Conservation (phyloP, 805 yeast genomes). For the Barnettozyma botsteinii region DNA sequence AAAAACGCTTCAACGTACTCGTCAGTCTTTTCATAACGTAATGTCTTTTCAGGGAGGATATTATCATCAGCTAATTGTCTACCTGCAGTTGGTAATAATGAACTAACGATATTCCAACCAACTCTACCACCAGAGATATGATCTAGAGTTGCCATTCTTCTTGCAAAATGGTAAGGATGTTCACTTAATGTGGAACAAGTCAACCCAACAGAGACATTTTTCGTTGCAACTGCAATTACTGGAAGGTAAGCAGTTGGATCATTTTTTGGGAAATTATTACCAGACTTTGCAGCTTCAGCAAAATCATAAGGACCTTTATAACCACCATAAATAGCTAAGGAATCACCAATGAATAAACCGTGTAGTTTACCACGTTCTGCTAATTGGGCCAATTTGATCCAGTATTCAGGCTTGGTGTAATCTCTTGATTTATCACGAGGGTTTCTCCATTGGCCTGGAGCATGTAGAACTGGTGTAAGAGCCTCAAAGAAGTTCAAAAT, state of each 20-base stretch:
- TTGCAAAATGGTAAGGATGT: conserved; percentile 40
- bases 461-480: conserved; percentile 23
- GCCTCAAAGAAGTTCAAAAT: conserved; percentile 24
- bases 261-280: conserved; percentile 32
- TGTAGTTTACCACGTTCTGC: conserved; percentile 37
- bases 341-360: conserved; percentile 36
- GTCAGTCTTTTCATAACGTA: conserved; percentile 39
- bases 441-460: conserved; percentile 26
- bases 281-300: conserved; percentile 31
- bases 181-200: conserved; percentile 43
- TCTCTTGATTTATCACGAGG: conserved; percentile 23
- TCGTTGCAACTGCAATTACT: conserved; percentile 40
- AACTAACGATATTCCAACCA: conserved; percentile 46
- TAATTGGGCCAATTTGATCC: conserved; percentile 35
- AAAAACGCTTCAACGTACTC: conserved; percentile 40
- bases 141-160: conserved; percentile 42
- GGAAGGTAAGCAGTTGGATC: conserved; percentile 36
- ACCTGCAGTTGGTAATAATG: conserved; percentile 40
- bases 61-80: conserved; percentile 35
- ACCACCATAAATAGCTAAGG: conserved; percentile 36
- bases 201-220: conserved; percentile 36
- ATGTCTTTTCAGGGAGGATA: conserved; percentile 35
- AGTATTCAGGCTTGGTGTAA: conserved; percentile 29
- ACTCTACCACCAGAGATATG: conserved; percentile 42
- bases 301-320: conserved; percentile 36